A percentile compares a stretch with the other conserved stretches of the same genome.
These are phyloP conservation scores for Juglanconis oblonga DNA, from an alignment of 2,329 filamentous ascomycete genomes.

Conservation along the genomic window DNA sequence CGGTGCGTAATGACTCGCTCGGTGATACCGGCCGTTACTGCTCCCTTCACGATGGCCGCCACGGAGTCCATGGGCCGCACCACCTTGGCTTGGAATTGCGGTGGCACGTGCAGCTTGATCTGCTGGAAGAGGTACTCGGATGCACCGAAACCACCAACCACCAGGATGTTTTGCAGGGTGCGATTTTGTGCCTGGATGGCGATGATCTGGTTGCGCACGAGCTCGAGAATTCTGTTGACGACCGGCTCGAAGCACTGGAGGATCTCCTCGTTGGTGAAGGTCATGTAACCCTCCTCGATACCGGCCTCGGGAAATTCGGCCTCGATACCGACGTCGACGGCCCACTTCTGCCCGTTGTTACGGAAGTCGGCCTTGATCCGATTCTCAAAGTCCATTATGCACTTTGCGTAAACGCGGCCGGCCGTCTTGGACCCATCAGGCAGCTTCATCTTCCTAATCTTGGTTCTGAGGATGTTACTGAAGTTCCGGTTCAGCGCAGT, in stretches of 20 bases:
- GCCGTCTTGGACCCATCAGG: slow-evolving; percentile 95
- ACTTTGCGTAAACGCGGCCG: slow-evolving; percentile 98
- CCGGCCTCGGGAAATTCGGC: slow-evolving; percentile 96
- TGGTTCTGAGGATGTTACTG: slow-evolving; percentile 94
- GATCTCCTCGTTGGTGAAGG: slow-evolving; percentile 98
- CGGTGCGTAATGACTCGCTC: slow-evolving; percentile 95
- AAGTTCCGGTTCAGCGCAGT: slow-evolving; percentile 97
- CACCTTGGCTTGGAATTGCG: slow-evolving; percentile 97
- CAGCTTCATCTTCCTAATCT: slow-evolving; percentile 99
- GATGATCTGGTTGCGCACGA: slow-evolving; percentile 97
- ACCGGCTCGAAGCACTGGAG: slow-evolving; percentile 98
- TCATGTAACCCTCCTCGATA: slow-evolving; percentile 99
- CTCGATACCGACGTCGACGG: slow-evolving; percentile 97
- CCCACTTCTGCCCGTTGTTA: slow-evolving; percentile 99
- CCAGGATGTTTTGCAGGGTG: slow-evolving; percentile 89
- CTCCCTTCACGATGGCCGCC: slow-evolving; percentile 96
- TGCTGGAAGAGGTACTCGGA: slow-evolving; percentile 99
- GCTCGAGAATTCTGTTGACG: slow-evolving; percentile 91
- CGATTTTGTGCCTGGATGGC: slow-evolving; percentile 97
- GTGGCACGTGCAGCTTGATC: slow-evolving; percentile 96
- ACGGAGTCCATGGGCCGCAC: slow-evolving; percentile 99
- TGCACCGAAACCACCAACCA: slow-evolving; percentile 96
- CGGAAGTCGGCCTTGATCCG: slow-evolving; percentile 99
- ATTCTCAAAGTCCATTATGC: slow-evolving; percentile 99
- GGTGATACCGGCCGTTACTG: slow-evolving; percentile 95